Base-by-base conservation (phyloP, 306 rosid species). In the Quercus gilva region DNA sequence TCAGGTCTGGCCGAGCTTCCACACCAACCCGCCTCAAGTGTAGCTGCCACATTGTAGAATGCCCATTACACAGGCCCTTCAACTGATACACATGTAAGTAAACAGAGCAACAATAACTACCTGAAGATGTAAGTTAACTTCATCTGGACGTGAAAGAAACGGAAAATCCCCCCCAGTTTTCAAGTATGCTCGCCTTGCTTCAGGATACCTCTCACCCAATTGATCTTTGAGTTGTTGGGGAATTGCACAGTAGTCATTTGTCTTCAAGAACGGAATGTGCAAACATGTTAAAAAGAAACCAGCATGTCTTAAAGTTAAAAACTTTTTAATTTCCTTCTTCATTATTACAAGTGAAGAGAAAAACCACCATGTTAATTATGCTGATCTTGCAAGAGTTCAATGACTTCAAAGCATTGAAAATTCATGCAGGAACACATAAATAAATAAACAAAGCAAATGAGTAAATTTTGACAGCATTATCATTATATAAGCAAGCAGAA, bases 121-220 rank as follows among this genome's bases (percentile, higher is more conserved):
- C 97, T 93, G 99, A 85, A 95, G 96, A 81, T 95, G 98, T 73
- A 95, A 86, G 90, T 95, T 95, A 80, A 95, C 98, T 91, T 95
- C 99, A 86, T 95, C 99, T 3, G 99, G 96, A 31, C 99, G 97
- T 2, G 99, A 93, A 79, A 95, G 99, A 84, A 95, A 95, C 25
- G 99, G 99, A 82, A 95, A 95, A 86, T 95, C 99, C 35, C 98
- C 98, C 55, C 99, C 99, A 12, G 85, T 84, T 89, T 95, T 95
- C 87, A 95, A 82, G 74, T 79, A 86, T 35, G 98, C 99, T 26
- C 90, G 88, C 83, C 99, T 91, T 78, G 99, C 99, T 73, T 67
- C 99, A 0, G 97, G 89, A 57, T 95, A 95, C 81, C 96, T 91
- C 84, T 95, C 99, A 65, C 92, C 80, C 82, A 95, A 74, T 86